phyloP scores from a whole-genome alignment of 1,284 basidiomycete species.

The Microbotryum saponariae region DNA sequence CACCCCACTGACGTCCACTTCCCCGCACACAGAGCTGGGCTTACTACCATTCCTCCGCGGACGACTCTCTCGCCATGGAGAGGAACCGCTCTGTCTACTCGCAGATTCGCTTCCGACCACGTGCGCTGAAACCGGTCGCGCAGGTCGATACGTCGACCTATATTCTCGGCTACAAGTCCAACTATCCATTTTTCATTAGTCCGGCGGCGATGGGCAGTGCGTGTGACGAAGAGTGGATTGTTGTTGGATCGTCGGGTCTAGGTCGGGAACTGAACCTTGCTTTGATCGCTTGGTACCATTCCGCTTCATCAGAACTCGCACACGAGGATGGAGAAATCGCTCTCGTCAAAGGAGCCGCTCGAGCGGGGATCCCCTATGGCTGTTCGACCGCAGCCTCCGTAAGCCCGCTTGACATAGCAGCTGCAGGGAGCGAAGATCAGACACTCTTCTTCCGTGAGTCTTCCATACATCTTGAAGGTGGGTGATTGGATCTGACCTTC shows the following conservation, averaged over 20 bases:
- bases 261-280: not conserved
- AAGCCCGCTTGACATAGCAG: too few species aligned
- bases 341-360: constrained; percentile 12
- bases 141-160: constrained; percentile 64
- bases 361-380: constrained; percentile 4
- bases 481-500: too few species aligned
- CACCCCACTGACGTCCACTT: too few species aligned
- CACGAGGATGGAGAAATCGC: constrained; percentile 27
- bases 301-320: constrained; percentile 9
- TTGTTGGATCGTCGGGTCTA: not conserved
- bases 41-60: constrained; percentile 72
- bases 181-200: constrained; percentile 76
- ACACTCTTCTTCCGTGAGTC: constrained; percentile 12
- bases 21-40: constrained; percentile 40
- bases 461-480: too few species aligned
- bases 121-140: constrained; percentile 65
- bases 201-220: constrained; percentile 51
- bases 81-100: constrained; percentile 4
- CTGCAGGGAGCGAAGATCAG: not conserved
- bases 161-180: constrained; percentile 65
- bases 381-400: too few species aligned
- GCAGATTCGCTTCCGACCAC: constrained; percentile 63
- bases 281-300: not conserved
- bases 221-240: not conserved
- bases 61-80: constrained; percentile 51